These are phyloP conservation scores for Fraxinus quadrangulata DNA, from an alignment of 257 asterid genomes.

Conservation along the genomic window DNA sequence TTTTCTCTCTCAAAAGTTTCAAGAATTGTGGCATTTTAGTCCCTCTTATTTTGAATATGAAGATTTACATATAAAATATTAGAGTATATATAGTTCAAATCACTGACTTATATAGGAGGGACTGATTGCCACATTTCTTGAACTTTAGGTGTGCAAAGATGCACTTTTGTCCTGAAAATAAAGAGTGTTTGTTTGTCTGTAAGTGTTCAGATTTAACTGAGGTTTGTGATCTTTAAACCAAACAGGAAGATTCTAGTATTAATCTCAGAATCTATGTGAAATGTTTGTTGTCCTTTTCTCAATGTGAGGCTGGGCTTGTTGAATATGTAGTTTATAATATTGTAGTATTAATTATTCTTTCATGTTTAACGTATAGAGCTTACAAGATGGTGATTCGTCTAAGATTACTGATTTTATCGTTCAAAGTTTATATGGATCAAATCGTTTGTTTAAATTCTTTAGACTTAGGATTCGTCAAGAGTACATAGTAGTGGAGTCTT, in stretches of 20 bases:
- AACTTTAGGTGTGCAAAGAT: not conserved
- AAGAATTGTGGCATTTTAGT: constrained; percentile 25
- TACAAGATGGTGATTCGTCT: too few species aligned
- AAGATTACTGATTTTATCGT: too few species aligned
- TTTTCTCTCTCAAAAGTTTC: constrained; percentile 30
- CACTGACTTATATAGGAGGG: not conserved
- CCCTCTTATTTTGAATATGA: constrained; percentile 25
- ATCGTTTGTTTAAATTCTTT: too few species aligned
- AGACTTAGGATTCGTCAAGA: too few species aligned
- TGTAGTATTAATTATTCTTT: too few species aligned
- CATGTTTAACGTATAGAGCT: not conserved
- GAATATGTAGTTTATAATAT: not conserved
- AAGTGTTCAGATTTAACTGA: not conserved
- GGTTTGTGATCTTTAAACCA: not conserved
- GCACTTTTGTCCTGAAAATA: not conserved
- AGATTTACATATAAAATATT: not conserved
- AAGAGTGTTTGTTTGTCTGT: not conserved
- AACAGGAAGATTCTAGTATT: not conserved
- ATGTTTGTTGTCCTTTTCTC: not conserved
- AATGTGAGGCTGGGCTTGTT: not conserved
- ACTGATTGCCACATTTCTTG: not conserved
- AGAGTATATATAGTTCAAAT: not conserved
- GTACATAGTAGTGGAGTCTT: not conserved
- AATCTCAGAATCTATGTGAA: not conserved
- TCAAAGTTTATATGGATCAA: not conserved